Percentiles rank a stretch among this genome's conserved stretches.
Evolutionary conservation across 78 protist genomes (phyloP).

Genomic region (Dictyostelium firmibasis): DNA sequence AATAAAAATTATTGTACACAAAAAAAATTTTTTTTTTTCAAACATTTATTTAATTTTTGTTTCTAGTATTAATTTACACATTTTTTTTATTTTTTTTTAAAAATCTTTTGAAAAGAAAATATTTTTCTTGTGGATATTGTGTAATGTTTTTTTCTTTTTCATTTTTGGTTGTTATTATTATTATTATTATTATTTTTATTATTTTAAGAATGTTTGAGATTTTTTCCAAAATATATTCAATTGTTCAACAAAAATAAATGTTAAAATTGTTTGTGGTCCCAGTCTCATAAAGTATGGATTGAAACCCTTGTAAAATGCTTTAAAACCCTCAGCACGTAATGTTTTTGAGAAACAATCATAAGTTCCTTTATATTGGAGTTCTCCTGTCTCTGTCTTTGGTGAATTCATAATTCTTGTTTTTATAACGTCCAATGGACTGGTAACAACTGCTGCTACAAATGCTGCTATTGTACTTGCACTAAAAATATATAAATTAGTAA

Average conservation of each 20-base stretch:
- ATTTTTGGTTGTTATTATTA: too few relatives aligned
- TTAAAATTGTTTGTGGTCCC: conserved; percentile 89
- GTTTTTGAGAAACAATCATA: conserved; percentile 52
- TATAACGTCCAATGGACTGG: conserved; percentile 79
- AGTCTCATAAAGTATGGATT: conserved; percentile 85
- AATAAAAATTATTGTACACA: too few relatives aligned
- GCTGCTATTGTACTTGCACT: conserved; percentile 79
- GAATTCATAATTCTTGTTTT: conserved; percentile 82
- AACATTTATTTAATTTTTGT: too few relatives aligned
- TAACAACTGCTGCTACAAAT: conserved; percentile 74
- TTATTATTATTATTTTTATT: too few relatives aligned
- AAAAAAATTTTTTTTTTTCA: too few relatives aligned
- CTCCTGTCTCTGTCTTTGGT: neutral
- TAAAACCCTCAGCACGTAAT: conserved; percentile 82
- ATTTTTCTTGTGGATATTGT: too few relatives aligned
- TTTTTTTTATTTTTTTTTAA: too few relatives aligned
- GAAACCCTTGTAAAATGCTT: conserved; percentile 89
- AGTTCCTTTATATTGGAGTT: conserved; percentile 41
- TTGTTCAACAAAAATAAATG: conserved; percentile 83
- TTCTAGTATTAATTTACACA: too few relatives aligned
- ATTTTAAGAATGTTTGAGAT: neutral
- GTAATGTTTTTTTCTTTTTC: too few relatives aligned
- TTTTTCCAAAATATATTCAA: conserved; percentile 41
- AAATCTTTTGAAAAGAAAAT: too few relatives aligned
- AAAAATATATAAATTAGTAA: neutral